Evolutionary conservation across 257 asterid genomes (phyloP).

Genomic region (Nicotiana otophora): DNA sequence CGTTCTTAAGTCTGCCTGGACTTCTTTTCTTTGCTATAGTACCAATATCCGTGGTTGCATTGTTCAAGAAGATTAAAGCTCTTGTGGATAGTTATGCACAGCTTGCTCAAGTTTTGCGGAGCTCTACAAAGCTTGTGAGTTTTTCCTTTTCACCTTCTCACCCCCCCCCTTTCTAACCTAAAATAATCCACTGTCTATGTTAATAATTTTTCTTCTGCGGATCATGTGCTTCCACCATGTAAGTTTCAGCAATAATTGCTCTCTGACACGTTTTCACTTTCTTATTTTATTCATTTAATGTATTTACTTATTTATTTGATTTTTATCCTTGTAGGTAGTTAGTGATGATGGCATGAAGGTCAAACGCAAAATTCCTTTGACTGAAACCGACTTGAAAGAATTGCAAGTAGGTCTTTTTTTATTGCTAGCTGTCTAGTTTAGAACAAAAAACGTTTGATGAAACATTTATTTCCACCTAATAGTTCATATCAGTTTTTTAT

Average conservation of each 20-base stretch:
- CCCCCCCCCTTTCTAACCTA: background rate
- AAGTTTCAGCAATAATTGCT: background rate
- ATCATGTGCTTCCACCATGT: background rate
- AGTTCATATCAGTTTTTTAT: background rate
- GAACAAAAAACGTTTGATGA: background rate
- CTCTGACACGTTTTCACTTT: background rate
- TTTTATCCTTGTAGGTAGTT: constrained; percentile 43
- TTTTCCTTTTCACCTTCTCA: background rate
- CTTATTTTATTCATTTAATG: background rate
- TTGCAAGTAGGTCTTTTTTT: constrained; percentile 53
- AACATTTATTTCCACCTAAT: background rate
- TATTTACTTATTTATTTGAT: constrained; percentile 1
- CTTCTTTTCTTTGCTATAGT: constrained; percentile 31
- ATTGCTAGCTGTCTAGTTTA: background rate
- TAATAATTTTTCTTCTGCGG: background rate
- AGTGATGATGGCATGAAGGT: constrained; percentile 86
- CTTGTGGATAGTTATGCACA: constrained; percentile 46
- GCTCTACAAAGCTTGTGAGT: constrained; percentile 68
- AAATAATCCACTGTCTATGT: background rate
- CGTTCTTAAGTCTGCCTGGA: background rate
- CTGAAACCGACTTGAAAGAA: constrained; percentile 74
- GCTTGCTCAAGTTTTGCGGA: constrained; percentile 56
- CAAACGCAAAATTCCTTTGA: constrained; percentile 59
- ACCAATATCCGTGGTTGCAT: constrained; percentile 73
- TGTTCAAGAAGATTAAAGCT: constrained; percentile 73